Evolutionary conservation across 2,329 filamentous ascomycete species (phyloP).

Genomic region (Ophiobolus disseminans): DNA sequence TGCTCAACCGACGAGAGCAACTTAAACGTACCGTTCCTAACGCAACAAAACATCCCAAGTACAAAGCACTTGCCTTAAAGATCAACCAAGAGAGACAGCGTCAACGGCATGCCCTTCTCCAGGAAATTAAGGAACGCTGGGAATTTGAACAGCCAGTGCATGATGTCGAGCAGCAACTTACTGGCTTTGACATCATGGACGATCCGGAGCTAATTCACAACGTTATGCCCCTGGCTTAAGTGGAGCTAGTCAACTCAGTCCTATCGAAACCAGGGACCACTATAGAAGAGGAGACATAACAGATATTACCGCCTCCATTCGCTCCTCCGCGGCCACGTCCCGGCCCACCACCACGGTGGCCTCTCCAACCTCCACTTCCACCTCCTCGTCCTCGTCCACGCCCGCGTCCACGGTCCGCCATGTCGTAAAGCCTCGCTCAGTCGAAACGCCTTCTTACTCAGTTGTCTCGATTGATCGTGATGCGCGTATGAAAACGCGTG

Average conservation of each 20-base stretch:
- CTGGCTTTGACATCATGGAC: slow-evolving; percentile 13
- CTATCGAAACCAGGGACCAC: slow-evolving; percentile 5
- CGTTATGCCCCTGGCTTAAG: slow-evolving; percentile 12
- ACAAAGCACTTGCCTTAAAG: slow-evolving; percentile 18
- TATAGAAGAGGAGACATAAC: slow-evolving; percentile 9
- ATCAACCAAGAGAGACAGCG: slow-evolving; percentile 20
- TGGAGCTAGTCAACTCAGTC: slow-evolving; percentile 5
- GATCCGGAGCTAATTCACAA: slow-evolving; percentile 5
- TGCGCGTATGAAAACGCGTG: too few relatives aligned
- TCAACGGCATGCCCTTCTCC: slow-evolving; percentile 2
- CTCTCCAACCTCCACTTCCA: too few relatives aligned
- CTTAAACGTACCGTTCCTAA: slow-evolving; percentile 19
- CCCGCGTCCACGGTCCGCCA: too few relatives aligned
- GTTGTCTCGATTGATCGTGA: too few relatives aligned
- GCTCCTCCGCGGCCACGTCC: too few relatives aligned
- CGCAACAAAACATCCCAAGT: slow-evolving; percentile 19
- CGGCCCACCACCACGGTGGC: too few relatives aligned
- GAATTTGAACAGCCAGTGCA: slow-evolving; percentile 16
- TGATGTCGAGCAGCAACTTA: slow-evolving; percentile 26
- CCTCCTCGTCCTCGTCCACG: too few relatives aligned
- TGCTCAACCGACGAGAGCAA: slow-evolving; percentile 16
- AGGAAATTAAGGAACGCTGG: slow-evolving; percentile 6
- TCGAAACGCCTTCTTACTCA: too few relatives aligned
- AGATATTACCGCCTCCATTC: too few relatives aligned
- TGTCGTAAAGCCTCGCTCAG: too few relatives aligned